phyloP scores from a whole-genome alignment of 306 rosid genomes.

The Pyrus communis region DNA sequence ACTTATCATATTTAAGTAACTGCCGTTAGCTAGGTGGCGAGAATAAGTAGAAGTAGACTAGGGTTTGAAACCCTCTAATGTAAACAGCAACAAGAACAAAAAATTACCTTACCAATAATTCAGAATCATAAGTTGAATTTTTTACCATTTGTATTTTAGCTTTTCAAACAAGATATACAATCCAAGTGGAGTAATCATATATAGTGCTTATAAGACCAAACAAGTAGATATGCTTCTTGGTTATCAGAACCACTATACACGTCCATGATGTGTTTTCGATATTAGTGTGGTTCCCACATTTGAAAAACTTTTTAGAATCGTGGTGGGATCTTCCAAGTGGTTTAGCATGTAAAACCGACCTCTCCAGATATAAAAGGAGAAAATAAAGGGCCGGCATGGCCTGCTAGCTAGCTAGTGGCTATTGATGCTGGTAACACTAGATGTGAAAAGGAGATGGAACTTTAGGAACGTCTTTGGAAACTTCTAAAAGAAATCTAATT shows the following conservation, averaged over 20 bases:
- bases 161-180: neutral
- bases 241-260: neutral
- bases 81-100: too few relatives aligned
- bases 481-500: neutral
- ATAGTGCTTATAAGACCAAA: neutral
- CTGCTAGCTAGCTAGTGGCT: slow-evolving; percentile 18
- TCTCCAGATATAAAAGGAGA: slow-evolving; percentile 4
- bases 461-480: slow-evolving; percentile 3
- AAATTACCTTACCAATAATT: too few relatives aligned
- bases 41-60: too few relatives aligned
- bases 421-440: slow-evolving; percentile 20
- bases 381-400: slow-evolving; percentile 1
- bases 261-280: neutral
- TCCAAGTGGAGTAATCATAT: neutral
- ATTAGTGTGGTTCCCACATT: slow-evolving; percentile 19
- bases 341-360: slow-evolving; percentile 30
- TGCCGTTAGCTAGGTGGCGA: too few relatives aligned
- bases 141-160: neutral
- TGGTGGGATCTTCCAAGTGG: slow-evolving; percentile 47
- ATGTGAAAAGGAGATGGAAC: neutral
- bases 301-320: slow-evolving; percentile 36
- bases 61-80: too few relatives aligned
- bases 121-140: neutral
- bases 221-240: slow-evolving; percentile 1
- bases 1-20: too few relatives aligned